phyloP scores from a whole-genome alignment of 2,329 filamentous ascomycete genomes.

The Dothistroma pini region DNA sequence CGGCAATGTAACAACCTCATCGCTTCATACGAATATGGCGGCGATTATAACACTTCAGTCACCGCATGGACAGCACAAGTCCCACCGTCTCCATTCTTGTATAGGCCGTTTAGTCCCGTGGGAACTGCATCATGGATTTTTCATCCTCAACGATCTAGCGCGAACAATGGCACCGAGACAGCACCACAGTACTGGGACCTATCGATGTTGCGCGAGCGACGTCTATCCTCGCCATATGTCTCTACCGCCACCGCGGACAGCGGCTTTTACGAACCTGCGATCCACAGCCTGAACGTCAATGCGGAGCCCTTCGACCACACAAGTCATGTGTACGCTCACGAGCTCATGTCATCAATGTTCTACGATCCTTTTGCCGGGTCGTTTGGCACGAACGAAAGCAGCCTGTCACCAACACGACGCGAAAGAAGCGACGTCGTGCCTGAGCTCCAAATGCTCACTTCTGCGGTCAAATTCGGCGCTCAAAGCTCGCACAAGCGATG shows the following conservation, averaged over 20 bases:
- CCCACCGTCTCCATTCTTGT: conserved; percentile 24
- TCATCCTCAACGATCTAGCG: conserved; percentile 7
- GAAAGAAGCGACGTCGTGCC: conserved; percentile 16
- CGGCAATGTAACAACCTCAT: conserved; percentile 29
- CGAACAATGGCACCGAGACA: conserved; percentile 6
- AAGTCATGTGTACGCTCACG: conserved; percentile 26
- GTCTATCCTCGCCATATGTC: conserved; percentile 20
- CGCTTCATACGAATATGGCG: conserved; percentile 20
- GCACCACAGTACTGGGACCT: conserved; percentile 31
- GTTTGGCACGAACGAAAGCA: conserved; percentile 1
- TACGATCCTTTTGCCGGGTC: conserved; percentile 2
- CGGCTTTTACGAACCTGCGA: conserved; percentile 28
- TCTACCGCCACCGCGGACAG: conserved; percentile 29
- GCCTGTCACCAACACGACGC: conserved; percentile 11
- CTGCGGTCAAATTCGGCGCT: conserved; percentile 15
- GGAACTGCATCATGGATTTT: conserved; percentile 17
- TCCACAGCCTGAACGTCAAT: conserved; percentile 9
- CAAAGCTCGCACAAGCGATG: conserved; percentile 24
- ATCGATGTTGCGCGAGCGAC: conserved; percentile 28
- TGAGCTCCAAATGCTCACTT: conserved; percentile 14
- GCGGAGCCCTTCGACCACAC: conserved; percentile 13
- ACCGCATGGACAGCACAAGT: conserved; percentile 22
- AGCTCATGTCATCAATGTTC: conserved; percentile 19
- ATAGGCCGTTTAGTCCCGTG: conserved; percentile 22
- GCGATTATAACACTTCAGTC: conserved; percentile 15